Conservation (phyloP, 2,329 filamentous ascomycete genomes). For the Trichoderma breve region DNA sequence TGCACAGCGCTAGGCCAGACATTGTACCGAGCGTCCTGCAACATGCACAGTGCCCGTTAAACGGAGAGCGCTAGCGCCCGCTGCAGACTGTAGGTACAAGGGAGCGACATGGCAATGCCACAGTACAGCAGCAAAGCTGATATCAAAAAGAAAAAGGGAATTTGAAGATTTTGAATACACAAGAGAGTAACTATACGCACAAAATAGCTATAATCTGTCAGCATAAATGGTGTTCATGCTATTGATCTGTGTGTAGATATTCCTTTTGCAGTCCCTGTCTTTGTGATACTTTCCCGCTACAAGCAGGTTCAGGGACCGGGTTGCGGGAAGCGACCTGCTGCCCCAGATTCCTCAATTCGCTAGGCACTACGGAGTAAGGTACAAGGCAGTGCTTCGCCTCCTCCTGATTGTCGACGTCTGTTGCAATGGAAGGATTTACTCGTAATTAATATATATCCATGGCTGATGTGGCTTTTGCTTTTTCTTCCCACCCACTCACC, state of each 20-base stretch:
- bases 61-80: not conserved
- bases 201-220: not conserved
- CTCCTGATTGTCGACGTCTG: constrained; percentile 8
- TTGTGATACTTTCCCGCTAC: not conserved
- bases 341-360: not conserved
- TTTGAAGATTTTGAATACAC: not conserved
- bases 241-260: not conserved
- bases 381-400: constrained; percentile 14
- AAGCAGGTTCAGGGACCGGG: not conserved
- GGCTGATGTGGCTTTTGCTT: not conserved
- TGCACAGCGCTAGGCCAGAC: not conserved
- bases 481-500: not conserved
- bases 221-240: not conserved
- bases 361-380: not conserved
- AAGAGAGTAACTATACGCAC: not conserved
- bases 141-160: not conserved
- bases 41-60: not conserved
- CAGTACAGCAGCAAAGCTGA: not conserved
- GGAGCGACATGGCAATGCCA: not conserved
- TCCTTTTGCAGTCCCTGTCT: not conserved
- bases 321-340: not conserved
- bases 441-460: not conserved
- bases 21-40: not conserved
- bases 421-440: not conserved
- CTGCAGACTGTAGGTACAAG: not conserved